Conservation (phyloP, 805 yeast species). For the Saccharomycopsis schoenii region DNA sequence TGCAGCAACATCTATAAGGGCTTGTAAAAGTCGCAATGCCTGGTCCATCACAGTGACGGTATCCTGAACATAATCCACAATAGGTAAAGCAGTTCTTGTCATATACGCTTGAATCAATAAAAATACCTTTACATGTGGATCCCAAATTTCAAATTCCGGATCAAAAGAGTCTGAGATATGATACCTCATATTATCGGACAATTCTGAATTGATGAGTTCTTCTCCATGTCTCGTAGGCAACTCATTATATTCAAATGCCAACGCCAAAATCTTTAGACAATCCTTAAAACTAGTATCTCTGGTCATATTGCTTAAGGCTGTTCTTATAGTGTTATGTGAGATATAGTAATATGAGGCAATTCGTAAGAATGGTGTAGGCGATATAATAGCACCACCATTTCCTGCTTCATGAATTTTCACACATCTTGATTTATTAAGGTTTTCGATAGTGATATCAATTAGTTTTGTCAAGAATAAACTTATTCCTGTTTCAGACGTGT, state of each 20-base stretch:
- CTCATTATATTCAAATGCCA: conserved; percentile 75
- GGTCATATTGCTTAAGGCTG: conserved; percentile 44
- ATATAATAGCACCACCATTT: conserved; percentile 30
- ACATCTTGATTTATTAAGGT: conserved; percentile 66
- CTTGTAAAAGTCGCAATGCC: conserved; percentile 86
- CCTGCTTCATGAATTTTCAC: conserved; percentile 35
- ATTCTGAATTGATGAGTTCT: conserved; percentile 73
- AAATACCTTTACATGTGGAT: conserved; percentile 76
- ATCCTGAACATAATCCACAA: conserved; percentile 92
- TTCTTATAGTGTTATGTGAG: conserved; percentile 80
- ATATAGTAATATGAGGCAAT: conserved; percentile 88
- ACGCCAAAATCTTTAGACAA: conserved; percentile 47
- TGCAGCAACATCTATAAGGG: conserved; percentile 80
- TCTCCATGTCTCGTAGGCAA: conserved; percentile 89
- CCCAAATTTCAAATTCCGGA: conserved; percentile 58
- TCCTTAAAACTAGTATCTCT: conserved; percentile 43
- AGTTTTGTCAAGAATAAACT: conserved; percentile 49
- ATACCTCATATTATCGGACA: conserved; percentile 66
- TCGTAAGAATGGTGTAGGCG: conserved; percentile 71
- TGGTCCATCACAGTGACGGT: conserved; percentile 90
- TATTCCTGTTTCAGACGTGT: conserved; percentile 44
- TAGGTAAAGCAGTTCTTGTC: conserved; percentile 69
- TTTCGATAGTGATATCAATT: conserved; percentile 58
- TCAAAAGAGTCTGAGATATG: conserved; percentile 29
- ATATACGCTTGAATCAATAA: conserved; percentile 65